Evolutionary conservation across 164 flowering plant genomes (phyloP), one percentile per base, ranked within the genome.

Genomic region (Chloranthus sessilifolius): DNA sequence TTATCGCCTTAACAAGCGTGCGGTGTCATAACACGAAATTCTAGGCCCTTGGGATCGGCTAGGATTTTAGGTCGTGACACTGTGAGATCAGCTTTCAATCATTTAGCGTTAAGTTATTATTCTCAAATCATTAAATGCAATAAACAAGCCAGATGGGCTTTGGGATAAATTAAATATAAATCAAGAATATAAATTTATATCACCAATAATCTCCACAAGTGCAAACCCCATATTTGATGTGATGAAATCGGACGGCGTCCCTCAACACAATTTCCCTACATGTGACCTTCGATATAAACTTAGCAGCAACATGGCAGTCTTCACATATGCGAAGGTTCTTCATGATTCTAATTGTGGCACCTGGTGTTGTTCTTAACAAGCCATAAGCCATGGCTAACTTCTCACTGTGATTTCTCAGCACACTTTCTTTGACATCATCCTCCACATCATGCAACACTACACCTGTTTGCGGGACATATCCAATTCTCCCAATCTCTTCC

Each of bases 341-440:
- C 27, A 54, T 62, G 8, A 67, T 67, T 8, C 52, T 52, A 11
- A 61, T 38, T 0, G 66, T 54, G 34, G 7, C 29, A 34, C 52
- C 46, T 0, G 51, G 17, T 6, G 30, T 22, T 4, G 52, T 48
- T 7, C 49, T 61, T 12, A 53, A 14, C 24, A 67, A 46, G 5
- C 67, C 66, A 47, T 61, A 66, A 44, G 62, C 70, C 17, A 66
- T 61, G 45, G 65, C 69, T 37, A 65, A 50, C 45, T 66, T 66
- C 52, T 66, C 70, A 33, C 65, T 66, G 35, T 66, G 71, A 44
- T 17, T 22, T 28, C 37, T 58, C 21, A 67, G 24, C 47, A 61
- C 56, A 47, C 53, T 57, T 40, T 46, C 63, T 38, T 62, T 62
- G 25, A 56, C 57, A 20, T 61, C 63, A 38, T 57, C 63, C 14